These are phyloP conservation scores for Pythium chondricola DNA, from an alignment of 352 stramenopile species.

Conservation along the genomic window DNA sequence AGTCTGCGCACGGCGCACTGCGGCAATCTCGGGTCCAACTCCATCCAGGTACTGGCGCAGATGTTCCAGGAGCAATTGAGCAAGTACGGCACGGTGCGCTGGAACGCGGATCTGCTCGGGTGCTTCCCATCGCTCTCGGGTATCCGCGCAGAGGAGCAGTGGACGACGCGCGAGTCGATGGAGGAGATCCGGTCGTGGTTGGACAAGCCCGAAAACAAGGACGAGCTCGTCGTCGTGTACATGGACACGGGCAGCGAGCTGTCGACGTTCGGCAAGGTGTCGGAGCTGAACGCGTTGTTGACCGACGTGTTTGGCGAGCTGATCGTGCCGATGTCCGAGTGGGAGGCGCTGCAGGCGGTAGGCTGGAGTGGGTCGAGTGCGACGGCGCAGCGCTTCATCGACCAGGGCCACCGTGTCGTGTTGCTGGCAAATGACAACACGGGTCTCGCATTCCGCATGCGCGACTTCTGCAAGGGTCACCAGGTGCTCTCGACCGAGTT, in stretches of 20 bases:
- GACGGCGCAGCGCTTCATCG: slow-evolving; percentile 30
- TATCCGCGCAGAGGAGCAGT: slow-evolving; percentile 41
- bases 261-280: slow-evolving; percentile 19
- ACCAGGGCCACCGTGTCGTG: slow-evolving; percentile 30
- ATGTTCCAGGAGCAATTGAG: slow-evolving; percentile 31
- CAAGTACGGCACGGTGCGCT: slow-evolving; percentile 37
- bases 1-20: slow-evolving; percentile 58
- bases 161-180: slow-evolving; percentile 25
- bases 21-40: slow-evolving; percentile 33
- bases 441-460: slow-evolving; percentile 27
- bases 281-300: slow-evolving; percentile 30
- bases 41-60: slow-evolving; percentile 30
- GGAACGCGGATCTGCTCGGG: slow-evolving; percentile 40
- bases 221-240: slow-evolving; percentile 43
- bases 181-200: slow-evolving; percentile 45
- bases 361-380: slow-evolving; percentile 26
- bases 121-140: slow-evolving; percentile 57
- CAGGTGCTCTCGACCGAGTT: slow-evolving; percentile 28
- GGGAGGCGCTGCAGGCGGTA: slow-evolving; percentile 25
- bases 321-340: slow-evolving; percentile 25
- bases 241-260: slow-evolving; percentile 44
- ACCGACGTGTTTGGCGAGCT: slow-evolving; percentile 36
- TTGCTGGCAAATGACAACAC: slow-evolving; percentile 44
- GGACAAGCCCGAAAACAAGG: slow-evolving; percentile 24
- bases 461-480: slow-evolving; percentile 36